These are phyloP conservation scores for Solioccasus polychromus DNA, from an alignment of 768 basidiomycete genomes.

Conservation along the genomic window DNA sequence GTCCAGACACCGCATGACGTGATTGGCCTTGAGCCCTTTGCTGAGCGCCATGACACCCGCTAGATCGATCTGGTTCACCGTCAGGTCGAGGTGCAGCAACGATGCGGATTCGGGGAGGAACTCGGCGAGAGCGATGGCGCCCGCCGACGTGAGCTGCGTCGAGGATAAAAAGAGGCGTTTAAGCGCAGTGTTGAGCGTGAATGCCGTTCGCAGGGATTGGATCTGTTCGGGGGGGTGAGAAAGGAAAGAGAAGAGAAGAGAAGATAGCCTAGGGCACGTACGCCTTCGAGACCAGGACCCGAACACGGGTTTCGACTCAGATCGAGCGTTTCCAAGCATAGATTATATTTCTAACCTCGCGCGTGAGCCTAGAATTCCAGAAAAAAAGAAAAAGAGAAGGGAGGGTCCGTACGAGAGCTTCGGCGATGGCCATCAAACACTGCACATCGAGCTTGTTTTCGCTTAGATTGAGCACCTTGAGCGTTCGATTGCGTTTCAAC, in stretches of 20 bases:
- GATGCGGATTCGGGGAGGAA: slow-evolving; percentile 90
- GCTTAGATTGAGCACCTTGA: slow-evolving; percentile 90
- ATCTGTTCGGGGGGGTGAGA: slow-evolving; percentile 43
- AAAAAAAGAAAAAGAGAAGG: background rate
- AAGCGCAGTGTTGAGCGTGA: slow-evolving; percentile 87
- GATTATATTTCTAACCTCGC: slow-evolving; percentile 83
- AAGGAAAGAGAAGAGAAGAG: background rate
- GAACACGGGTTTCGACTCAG: slow-evolving; percentile 91
- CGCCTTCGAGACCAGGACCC: slow-evolving; percentile 87
- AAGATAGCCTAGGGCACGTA: slow-evolving; percentile 36
- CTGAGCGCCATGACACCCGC: slow-evolving; percentile 93
- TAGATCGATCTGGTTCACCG: slow-evolving; percentile 76
- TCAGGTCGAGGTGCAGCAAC: slow-evolving; percentile 89
- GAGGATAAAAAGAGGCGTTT: slow-evolving; percentile 91
- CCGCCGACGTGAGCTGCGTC: slow-evolving; percentile 74
- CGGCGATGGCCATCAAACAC: slow-evolving; percentile 78
- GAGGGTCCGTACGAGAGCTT: slow-evolving; percentile 68
- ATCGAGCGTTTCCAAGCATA: slow-evolving; percentile 90
- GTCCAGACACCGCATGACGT: slow-evolving; percentile 88
- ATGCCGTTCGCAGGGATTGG: slow-evolving; percentile 86
- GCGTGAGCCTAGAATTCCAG: slow-evolving; percentile 5
- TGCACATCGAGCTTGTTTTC: slow-evolving; percentile 91
- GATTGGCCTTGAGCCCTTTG: slow-evolving; percentile 80
- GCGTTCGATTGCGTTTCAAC: slow-evolving; percentile 89
- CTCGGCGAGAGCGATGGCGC: slow-evolving; percentile 93